phyloP scores from a whole-genome alignment of 2,329 filamentous ascomycete species.

The Cordyceps cicadae region DNA sequence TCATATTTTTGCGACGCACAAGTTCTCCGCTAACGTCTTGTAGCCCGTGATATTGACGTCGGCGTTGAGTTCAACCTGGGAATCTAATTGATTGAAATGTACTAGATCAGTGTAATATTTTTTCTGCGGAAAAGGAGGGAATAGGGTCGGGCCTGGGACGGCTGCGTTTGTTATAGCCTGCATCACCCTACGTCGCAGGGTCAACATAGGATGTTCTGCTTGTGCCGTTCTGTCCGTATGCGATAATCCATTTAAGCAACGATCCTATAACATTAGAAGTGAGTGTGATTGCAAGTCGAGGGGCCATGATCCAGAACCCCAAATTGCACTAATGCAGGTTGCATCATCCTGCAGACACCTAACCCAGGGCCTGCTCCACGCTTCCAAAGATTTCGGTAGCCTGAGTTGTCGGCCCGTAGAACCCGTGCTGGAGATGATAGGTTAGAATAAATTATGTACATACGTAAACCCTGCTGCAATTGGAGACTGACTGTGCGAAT shows the following conservation, averaged over 20 bases:
- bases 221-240: conserved; percentile 6
- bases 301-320: neutral
- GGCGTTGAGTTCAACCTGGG: conserved; percentile 91
- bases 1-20: neutral
- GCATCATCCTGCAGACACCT: neutral
- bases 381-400: too few species aligned
- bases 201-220: neutral
- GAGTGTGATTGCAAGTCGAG: neutral
- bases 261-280: neutral
- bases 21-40: conserved; percentile 15
- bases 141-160: conserved; percentile 6
- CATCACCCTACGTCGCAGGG: conserved; percentile 6
- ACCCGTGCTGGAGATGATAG: too few species aligned
- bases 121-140: conserved; percentile 10
- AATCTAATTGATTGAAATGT: conserved; percentile 53
- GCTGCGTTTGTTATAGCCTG: conserved; percentile 9
- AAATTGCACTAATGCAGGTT: neutral
- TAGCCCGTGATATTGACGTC: conserved; percentile 91
- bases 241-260: conserved; percentile 9
- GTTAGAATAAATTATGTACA: too few species aligned
- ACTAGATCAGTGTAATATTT: conserved; percentile 14
- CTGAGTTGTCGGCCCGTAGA: too few species aligned
- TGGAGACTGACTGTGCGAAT: too few species aligned
- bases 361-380: neutral
- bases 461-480: too few species aligned